phyloP scores from a whole-genome alignment of 495 filamentous ascomycete genomes.

The Aspergillus coremiiformis region DNA sequence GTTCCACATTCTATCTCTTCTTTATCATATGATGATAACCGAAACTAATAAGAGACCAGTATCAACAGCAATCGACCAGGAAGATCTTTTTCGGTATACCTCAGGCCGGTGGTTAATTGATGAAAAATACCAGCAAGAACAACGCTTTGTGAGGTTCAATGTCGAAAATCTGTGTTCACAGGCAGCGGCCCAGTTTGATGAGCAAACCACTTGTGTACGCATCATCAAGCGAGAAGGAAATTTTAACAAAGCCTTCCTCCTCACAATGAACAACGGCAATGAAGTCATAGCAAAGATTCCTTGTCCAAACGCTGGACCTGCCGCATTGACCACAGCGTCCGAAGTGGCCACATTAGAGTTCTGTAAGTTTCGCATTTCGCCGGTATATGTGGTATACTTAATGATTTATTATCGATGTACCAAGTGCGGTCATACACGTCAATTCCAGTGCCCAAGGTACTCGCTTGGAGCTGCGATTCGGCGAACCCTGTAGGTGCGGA shows the following conservation, averaged over 20 bases:
- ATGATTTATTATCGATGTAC: too few species aligned
- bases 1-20: too few species aligned
- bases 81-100: constrained; percentile 18
- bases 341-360: constrained; percentile 38
- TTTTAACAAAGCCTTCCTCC: constrained; percentile 32
- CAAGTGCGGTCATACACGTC: constrained; percentile 9
- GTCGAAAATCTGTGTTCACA: constrained; percentile 20
- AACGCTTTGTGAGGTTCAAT: constrained; percentile 25
- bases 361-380: constrained; percentile 19
- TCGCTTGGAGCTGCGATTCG: constrained; percentile 20
- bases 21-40: too few species aligned
- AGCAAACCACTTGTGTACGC: constrained; percentile 15
- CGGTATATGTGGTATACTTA: too few species aligned
- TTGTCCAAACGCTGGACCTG: constrained; percentile 28
- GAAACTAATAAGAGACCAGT: too few species aligned
- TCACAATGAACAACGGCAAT: constrained; percentile 33
- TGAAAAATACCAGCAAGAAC: constrained; percentile 18
- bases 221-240: constrained; percentile 29
- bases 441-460: constrained; percentile 24
- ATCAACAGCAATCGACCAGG: not conserved
- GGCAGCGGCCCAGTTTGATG: constrained; percentile 18
- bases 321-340: constrained; percentile 27
- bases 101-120: constrained; percentile 23
- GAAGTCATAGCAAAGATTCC: constrained; percentile 31
- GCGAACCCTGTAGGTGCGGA: constrained; percentile 27